Base-by-base conservation (phyloP, 2,329 filamentous ascomycete genomes). In the Neofusicoccum parvum region DNA sequence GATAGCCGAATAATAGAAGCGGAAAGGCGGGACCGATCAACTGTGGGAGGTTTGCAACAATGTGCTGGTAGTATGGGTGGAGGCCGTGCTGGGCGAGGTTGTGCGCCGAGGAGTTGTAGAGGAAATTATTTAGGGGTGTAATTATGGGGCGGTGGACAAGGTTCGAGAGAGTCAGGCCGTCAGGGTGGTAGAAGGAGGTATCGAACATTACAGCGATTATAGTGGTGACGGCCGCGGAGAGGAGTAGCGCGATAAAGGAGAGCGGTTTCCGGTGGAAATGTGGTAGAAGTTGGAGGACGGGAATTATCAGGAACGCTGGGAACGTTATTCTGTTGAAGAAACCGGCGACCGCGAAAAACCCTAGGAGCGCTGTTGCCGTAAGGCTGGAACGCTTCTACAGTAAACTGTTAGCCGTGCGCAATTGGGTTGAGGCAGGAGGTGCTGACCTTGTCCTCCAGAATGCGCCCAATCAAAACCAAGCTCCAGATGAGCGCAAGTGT, bases 241-340 rank as follows among this genome's bases (percentile, higher is more conserved):
- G 72, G 64, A 87, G 75, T 71, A 95, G 84, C 65, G 87, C 85
- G 68, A 87, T 73, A 56, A 96, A 80, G 63, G 85, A 84, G 64
- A 82, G 76, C 45, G 86, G 86, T 70, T 90, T 94, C 77, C 88
- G 88, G 76, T 87, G 80, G 74, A 97, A 95, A 81, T 96, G 91
- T 69, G 92, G 92, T 76, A 98, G 82, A 74, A 99, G 83, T 74
- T 89, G 89, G 75, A 96, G 81, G 41, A 90, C 90, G 62, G 95
- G 94, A 75, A 97, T 87, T 66, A 96, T 77, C 68, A 99, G 80
- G 76, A 96, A 99, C 14, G 94, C 94, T 51, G 94, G 94, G 77
- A 98, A 98, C 10, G 95, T 99, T 73, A 98, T 97, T 70, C 95
- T 88, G 79, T 98, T 99, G 80, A 99, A 99, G 66, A 94, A 81